Base-by-base conservation (phyloP, 176 grass and related monocot genomes). In the Saccharum officinarum region DNA sequence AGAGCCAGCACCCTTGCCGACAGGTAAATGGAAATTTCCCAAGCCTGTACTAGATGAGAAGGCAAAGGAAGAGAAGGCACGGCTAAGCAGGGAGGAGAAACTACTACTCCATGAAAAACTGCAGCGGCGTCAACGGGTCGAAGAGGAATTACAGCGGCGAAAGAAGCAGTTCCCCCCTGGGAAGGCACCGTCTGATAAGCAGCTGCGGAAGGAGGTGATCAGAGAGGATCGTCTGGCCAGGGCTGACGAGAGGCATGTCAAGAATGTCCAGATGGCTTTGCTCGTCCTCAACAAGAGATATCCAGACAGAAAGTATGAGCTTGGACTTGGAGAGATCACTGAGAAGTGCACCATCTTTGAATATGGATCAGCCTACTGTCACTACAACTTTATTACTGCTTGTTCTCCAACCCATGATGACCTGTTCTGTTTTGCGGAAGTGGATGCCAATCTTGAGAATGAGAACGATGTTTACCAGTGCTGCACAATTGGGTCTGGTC, bases 361-460 rank as follows among this genome's bases (percentile, higher is more conserved):
- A 28, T 18, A 33, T 30, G 72, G 13, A 52, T 31, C 14, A 50
- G 12, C 6, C 1, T 30, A 52, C 23, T 33, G 26, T 18, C 45
- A 52, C 25, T 75, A 75, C 72, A 75, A 75, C 23, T 75, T n/a
- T n/a, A n/a, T 75, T 30, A 49, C 26, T 20, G 45, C 72, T 15
- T 33, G 34, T 22, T 75, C 73, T 47, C 73, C 73, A 6, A 54
- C 28, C 16, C 0, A 17, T 11, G 73, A 47, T 15, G 10, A 26
- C 25, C 8, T 33, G 14, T 75, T 75, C 30, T 75, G 52, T 33
- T 75, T 75, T 17, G 73, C 47, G 8, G 73, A 75, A 30, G 18
- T 31, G 73, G 16, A 20, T 6, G 16, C 28, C 14, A 3, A 31
- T 50, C 7, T 8, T 75, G 15, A 33, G 15, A 14, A 16, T 3